Evolutionary conservation across 768 basidiomycete genomes (phyloP).

Genomic region (Russula abietina): DNA sequence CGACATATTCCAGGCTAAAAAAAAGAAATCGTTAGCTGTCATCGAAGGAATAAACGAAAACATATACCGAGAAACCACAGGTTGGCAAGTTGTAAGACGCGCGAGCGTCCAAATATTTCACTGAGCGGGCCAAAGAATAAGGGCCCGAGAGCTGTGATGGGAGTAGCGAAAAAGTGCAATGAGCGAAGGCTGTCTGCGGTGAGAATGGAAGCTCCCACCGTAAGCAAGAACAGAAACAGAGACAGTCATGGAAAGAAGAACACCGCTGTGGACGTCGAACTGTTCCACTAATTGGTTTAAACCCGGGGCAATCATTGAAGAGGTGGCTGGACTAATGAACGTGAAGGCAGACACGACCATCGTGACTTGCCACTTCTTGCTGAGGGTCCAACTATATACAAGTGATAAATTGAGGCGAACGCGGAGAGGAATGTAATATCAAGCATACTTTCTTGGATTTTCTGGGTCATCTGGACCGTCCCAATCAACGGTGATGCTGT

Average conservation of each 20-base stretch:
- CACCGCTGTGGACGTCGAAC: slow-evolving; percentile 49
- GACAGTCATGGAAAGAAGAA: slow-evolving; percentile 49
- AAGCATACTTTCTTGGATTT: too few species aligned
- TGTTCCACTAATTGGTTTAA: slow-evolving; percentile 42
- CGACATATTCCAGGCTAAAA: slow-evolving; percentile 51
- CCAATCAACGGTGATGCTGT: slow-evolving; percentile 17
- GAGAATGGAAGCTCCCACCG: slow-evolving; percentile 35
- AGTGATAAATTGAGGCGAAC: too few species aligned
- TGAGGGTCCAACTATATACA: too few species aligned
- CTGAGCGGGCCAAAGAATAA: too few species aligned
- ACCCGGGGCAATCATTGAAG: slow-evolving; percentile 72
- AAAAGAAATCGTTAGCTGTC: not conserved
- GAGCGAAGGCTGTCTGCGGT: too few species aligned
- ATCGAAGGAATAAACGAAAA: not conserved
- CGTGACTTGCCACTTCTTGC: too few species aligned
- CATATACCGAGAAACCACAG: too few species aligned
- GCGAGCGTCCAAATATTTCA: too few species aligned
- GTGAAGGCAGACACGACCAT: slow-evolving; percentile 52
- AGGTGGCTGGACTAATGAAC: slow-evolving; percentile 68
- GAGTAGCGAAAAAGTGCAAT: not conserved
- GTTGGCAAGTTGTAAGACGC: too few species aligned
- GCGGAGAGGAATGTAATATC: too few species aligned
- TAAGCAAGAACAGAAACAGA: slow-evolving; percentile 48
- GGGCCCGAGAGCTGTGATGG: slow-evolving; percentile 45
- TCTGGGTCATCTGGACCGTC: slow-evolving; percentile 20